Percentiles rank a stretch among this genome's conserved stretches.
phyloP scores from a whole-genome alignment of 2,329 filamentous ascomycete species.

The Botrytis cinerea region DNA sequence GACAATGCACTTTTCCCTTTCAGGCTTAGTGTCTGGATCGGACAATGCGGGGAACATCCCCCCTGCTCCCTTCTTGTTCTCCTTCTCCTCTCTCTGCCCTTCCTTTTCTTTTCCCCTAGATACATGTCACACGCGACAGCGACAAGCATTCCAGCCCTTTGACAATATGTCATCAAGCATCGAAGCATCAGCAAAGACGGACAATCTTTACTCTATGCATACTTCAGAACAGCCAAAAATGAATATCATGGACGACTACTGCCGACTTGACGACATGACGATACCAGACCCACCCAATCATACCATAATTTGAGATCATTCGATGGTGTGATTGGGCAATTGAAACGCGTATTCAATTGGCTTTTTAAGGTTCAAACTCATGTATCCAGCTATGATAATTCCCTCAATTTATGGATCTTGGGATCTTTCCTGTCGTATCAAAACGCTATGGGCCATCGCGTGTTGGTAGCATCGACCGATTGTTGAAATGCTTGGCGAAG shows the following conservation, averaged over 20 bases:
- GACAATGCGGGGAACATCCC: conserved; percentile 14
- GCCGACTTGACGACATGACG: neutral
- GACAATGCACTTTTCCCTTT: neutral
- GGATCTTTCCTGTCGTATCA: neutral
- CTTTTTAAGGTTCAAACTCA: neutral
- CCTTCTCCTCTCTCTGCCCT: neutral
- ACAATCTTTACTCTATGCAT: neutral
- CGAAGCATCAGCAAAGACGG: neutral
- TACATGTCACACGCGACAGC: neutral
- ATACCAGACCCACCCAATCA: neutral
- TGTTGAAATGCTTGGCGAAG: neutral
- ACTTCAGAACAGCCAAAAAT: neutral
- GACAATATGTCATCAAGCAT: neutral
- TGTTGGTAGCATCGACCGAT: neutral
- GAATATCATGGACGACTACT: neutral
- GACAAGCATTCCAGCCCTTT: neutral
- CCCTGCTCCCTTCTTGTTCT: neutral
- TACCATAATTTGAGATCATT: neutral
- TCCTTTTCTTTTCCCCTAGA: neutral
- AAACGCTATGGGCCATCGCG: neutral
- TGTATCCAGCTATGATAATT: neutral
- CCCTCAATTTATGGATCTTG: conserved; percentile 14
- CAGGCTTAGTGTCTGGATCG: neutral
- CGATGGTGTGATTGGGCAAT: conserved; percentile 5
- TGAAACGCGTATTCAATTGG: conserved; percentile 3